phyloP scores from a whole-genome alignment of 257 asterid species.

The Asclepias syriaca region DNA sequence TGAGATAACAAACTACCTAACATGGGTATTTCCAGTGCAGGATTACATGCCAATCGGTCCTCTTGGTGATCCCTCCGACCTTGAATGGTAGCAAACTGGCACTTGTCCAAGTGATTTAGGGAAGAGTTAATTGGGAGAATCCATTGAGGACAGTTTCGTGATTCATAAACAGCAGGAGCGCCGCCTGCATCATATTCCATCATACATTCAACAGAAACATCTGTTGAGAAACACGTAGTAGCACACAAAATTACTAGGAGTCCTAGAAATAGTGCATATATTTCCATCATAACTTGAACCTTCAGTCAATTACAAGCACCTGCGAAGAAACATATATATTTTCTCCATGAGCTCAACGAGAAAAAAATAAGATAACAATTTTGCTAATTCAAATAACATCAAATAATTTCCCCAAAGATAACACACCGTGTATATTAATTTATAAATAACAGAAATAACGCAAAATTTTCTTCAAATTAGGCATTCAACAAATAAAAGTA shows the following conservation, averaged over 20 bases:
- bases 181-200: slow-evolving; percentile 68
- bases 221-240: slow-evolving; percentile 22
- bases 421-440: background rate
- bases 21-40: slow-evolving; percentile 43
- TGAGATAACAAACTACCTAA: slow-evolving; percentile 33
- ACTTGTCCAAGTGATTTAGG: slow-evolving; percentile 27
- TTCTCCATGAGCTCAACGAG: background rate
- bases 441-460: no score
- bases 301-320: background rate
- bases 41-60: slow-evolving; percentile 63
- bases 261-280: background rate
- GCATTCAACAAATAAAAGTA: no score
- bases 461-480: no score
- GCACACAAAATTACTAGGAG: slow-evolving; percentile 17
- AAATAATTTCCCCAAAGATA: background rate
- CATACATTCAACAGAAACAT: slow-evolving; percentile 56
- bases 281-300: background rate
- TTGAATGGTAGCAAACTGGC: slow-evolving; percentile 56
- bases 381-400: background rate
- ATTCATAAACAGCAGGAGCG: slow-evolving; percentile 40
- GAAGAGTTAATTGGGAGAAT: slow-evolving; percentile 23
- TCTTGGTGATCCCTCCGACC: slow-evolving; percentile 73
- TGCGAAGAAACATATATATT: background rate
- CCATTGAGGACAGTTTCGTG: slow-evolving; percentile 53
- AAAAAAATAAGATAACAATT: background rate